A percentile compares a stretch with the other conserved stretches of the same genome.
phyloP scores from a whole-genome alignment of 2,329 filamentous ascomycete species.

The Colletotrichum magnum region DNA sequence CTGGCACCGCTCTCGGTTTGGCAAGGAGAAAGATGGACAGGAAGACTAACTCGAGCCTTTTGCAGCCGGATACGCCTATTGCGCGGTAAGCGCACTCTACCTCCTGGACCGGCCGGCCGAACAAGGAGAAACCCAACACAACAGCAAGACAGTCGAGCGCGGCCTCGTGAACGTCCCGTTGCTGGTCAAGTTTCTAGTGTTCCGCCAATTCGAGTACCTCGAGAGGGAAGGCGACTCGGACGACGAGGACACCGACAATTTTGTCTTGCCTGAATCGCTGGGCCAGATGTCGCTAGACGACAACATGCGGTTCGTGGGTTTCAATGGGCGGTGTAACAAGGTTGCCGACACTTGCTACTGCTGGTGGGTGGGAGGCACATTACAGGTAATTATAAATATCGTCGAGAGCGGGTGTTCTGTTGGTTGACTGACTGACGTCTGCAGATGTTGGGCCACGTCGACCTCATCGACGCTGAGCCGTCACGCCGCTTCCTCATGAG shows the following conservation, averaged over 20 bases:
- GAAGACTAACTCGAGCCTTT: constrained; percentile 1
- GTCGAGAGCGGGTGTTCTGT: constrained; percentile 50
- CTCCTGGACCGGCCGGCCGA: constrained; percentile 77
- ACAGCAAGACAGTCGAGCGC: constrained; percentile 50
- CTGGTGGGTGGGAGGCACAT: constrained; percentile 87
- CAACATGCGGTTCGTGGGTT: constrained; percentile 72
- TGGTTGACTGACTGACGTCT: constrained; percentile 13
- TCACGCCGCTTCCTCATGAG: constrained; percentile 85
- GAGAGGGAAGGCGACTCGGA: constrained; percentile 61
- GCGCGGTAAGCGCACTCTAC: constrained; percentile 82
- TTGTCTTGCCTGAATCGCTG: constrained; percentile 50
- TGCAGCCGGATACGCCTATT: constrained; percentile 90
- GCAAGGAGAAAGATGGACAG: background rate
- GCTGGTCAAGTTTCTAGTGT: constrained; percentile 70
- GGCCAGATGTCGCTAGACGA: constrained; percentile 52
- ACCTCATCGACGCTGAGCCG: constrained; percentile 70
- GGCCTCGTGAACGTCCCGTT: constrained; percentile 51
- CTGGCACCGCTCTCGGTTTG: constrained; percentile 24
- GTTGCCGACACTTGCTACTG: constrained; percentile 94
- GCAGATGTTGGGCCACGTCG: constrained; percentile 70
- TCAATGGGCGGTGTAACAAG: constrained; percentile 94
- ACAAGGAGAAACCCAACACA: constrained; percentile 49
- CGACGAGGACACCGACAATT: constrained; percentile 49
- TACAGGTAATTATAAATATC: constrained; percentile 55
- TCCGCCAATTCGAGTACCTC: constrained; percentile 75